Base-by-base conservation (phyloP, 2,329 filamentous ascomycete genomes). In the Trichoderma arundinaceum region DNA sequence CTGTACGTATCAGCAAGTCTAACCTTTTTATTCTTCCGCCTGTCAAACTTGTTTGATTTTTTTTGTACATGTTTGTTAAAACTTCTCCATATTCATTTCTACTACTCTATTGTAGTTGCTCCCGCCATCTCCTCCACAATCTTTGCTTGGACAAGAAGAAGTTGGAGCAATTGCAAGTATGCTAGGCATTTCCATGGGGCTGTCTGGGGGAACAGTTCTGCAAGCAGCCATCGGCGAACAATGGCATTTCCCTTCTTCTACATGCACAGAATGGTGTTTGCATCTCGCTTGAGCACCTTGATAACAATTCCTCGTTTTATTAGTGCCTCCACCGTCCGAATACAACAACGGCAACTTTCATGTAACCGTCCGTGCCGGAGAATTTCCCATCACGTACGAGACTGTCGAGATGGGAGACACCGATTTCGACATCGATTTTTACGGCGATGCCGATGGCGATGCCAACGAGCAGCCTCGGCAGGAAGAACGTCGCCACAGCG, bases 341-440 rank as follows among this genome's bases (percentile, higher is more conserved):
- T 22, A 15, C 28, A 54, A 51, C 53, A 12, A 13, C 44, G 35
- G 22, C 17, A 41, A 39, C 35, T 39, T 43, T 33, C 49, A 19
- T 61, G 32, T 52, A 44, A 35, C 39, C 63, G 69, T 64, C 68
- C 59, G 68, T 41, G 51, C 57, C 68, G 69, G 68, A 64, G 68
- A 51, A 54, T 54, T 64, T 66, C 51, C 66, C 9, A 41, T 41
- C 38, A 41, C 56, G 15, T 32, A 51, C 57, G 35, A 51, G 22
- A 13, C 51, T 44, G 56, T 59, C 73, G 78, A 73, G 58, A 90
- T 90, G 88, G 86, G 88, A 71, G 88, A 90, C 72, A 87, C 90
- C 73, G 87, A 90, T 72, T 90, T 89, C 76, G 88, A 90, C 72
- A 90, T 91, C 78, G 88, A 91, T 71, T 88, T 90, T 72, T 91